Base-by-base conservation (phyloP, 2,329 filamentous ascomycete genomes). In the Emergomyces pasteurianus region DNA sequence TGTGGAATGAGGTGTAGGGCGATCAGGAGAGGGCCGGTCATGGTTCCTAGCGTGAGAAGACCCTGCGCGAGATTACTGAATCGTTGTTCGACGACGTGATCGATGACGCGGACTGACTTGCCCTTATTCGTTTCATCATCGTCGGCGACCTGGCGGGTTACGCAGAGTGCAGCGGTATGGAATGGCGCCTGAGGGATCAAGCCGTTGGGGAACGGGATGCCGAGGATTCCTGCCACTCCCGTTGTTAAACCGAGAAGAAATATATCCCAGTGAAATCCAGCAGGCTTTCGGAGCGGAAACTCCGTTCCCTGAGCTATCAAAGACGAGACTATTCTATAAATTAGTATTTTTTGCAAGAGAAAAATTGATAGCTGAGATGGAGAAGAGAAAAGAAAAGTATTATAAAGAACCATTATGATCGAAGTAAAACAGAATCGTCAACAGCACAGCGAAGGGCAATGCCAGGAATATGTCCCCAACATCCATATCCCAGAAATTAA, bases 361-460 rank as follows among this genome's bases (percentile, higher is more conserved):
- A 16, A 59, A 63, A 63, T 34, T 28, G 12, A 21, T 16, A 46
- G 14, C 7, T 46, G 54, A 21, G 36, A 47, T 47, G 55, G 50
- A 12, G 36, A 21, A 21, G 18, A 16, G 12, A 36, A 12, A 10
- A 34, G 43, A 50, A 8, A 40, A 55, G 43, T 53, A 9, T 46
- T 3, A 56, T 6, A 16, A 65, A 77, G 63, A 77, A 89, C 87
- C 87, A 67, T 94, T 95, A 69, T 95, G 90, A 69, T 95, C 90
- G 71, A 94, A 95, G 77, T 88, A 95, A 71, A 95, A 95, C 4
- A 95, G 76, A 26, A 95, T 85, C 0, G 90, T 95, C 18, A 95
- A 78, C 1, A 95, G 78, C 40, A 95, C 69, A 0, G 89, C 90
- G 75, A 95, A 95, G 0, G 91, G 91, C n/a, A 95, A 82, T 1